These are phyloP conservation scores for Mycena crocata DNA, from an alignment of 768 basidiomycete genomes.

Conservation along the genomic window DNA sequence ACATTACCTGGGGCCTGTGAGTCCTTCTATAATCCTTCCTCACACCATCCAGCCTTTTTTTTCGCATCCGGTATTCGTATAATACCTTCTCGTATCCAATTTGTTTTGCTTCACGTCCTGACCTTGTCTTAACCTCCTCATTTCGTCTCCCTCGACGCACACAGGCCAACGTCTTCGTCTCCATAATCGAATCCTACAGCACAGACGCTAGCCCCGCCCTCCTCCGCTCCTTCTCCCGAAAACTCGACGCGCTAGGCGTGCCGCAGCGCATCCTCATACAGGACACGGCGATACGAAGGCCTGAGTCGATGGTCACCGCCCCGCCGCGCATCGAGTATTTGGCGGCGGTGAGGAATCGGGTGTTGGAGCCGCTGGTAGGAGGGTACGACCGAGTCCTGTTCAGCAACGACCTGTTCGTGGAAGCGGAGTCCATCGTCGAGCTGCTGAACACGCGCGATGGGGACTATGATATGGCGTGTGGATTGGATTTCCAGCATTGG, in stretches of 20 bases:
- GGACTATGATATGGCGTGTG: slow-evolving; percentile 57
- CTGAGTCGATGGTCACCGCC: slow-evolving; percentile 39
- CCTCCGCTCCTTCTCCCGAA: slow-evolving; percentile 39
- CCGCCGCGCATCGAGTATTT: slow-evolving; percentile 51
- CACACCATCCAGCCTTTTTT: no score
- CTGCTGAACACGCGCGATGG: slow-evolving; percentile 51
- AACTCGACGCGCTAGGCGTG: slow-evolving; percentile 40
- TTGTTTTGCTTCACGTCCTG: neutral
- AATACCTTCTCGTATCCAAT: no score
- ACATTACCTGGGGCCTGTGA: slow-evolving; percentile 47
- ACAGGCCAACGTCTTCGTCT: slow-evolving; percentile 48
- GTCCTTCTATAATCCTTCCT: no score
- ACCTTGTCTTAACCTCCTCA: neutral
- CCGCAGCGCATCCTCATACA: slow-evolving; percentile 43
- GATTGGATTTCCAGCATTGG: slow-evolving; percentile 50
- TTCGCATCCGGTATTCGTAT: no score
- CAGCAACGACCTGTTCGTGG: slow-evolving; percentile 56
- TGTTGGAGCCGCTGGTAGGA: slow-evolving; percentile 54
- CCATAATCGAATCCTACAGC: slow-evolving; percentile 43
- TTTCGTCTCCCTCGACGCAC: no score
- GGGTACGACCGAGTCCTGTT: slow-evolving; percentile 55
- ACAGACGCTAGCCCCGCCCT: slow-evolving; percentile 44
- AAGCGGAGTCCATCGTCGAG: slow-evolving; percentile 53
- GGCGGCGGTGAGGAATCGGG: slow-evolving; percentile 53
- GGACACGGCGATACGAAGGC: slow-evolving; percentile 39